Base-by-base conservation (phyloP, 2,329 filamentous ascomycete species). In the Beauveria medogensis region DNA sequence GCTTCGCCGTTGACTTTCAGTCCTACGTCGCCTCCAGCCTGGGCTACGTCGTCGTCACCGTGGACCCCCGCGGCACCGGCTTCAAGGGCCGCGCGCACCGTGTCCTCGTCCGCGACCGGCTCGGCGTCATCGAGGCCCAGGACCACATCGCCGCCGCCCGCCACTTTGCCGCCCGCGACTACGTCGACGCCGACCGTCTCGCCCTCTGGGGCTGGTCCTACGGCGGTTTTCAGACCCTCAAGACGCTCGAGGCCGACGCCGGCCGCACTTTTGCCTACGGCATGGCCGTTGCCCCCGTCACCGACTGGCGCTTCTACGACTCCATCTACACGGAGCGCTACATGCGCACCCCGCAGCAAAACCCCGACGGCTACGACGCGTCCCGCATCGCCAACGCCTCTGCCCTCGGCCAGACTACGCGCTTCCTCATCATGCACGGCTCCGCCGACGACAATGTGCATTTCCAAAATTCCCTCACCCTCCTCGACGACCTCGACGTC, bases 121-220 rank as follows among this genome's bases (percentile, higher is more conserved):
- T 99, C 37, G 94, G 94, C 20, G 79, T 89, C 68, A 91, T 87
- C 70, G 94, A 99, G 77, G 85, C 93, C 0, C 80, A 85, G 44
- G 94, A 97, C 73, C 94, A 99, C 73, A 97, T 99, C 66, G 89
- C 87, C 28, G 89, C 92, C 1, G 94, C 90, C 3, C 89, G 92
- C 73, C 84, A 89, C 65, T 97, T 91, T 87, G 88, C 89, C 0
- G 77, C 79, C 43, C 93, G 91, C 71, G 75, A 82, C 16, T 97
- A 99, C 72, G 87, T 97, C 16, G 95, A 99, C 71, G 79, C 83
- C 28, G 80, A 85, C 7, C 85, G 90, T 59, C 84, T 99, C 67
- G 92, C 92, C 22, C 96, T 99, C 70, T 99, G 94, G 94, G 94
- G 94, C 53, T 99, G 94, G 94, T 96, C 91, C 64, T 99, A 94